Evolutionary conservation across 2,329 filamentous ascomycete species (phyloP).

Genomic region (Rutstroemia sp.): DNA sequence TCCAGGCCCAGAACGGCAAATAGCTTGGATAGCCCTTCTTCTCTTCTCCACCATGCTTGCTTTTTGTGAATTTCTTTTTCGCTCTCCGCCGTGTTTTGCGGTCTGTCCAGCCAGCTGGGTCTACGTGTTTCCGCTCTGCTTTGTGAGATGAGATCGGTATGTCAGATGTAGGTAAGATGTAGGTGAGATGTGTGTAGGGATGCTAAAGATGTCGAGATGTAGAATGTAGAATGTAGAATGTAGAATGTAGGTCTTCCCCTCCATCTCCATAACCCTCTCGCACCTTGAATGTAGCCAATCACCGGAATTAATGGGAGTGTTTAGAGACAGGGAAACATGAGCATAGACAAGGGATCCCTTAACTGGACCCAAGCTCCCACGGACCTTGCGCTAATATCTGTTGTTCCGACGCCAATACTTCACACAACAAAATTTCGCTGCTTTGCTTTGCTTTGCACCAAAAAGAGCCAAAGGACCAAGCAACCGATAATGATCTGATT

Average conservation of each 20-base stretch:
- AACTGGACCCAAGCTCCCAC: background rate
- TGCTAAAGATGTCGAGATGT: too few relatives aligned
- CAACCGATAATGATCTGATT: too few relatives aligned
- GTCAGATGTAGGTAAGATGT: background rate
- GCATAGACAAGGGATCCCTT: background rate
- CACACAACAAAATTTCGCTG: too few relatives aligned
- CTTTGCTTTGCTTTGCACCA: background rate
- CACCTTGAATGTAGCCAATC: background rate
- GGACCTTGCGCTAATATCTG: constrained; percentile 10
- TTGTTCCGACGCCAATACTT: background rate
- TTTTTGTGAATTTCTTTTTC: too few relatives aligned
- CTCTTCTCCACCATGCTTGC: background rate
- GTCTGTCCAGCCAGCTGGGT: too few relatives aligned
- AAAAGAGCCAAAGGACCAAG: background rate
- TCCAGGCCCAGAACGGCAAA: background rate
- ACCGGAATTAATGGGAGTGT: background rate
- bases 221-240: too few relatives aligned
- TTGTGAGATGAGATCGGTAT: too few relatives aligned
- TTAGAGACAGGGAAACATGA: background rate
- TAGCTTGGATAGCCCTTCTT: background rate
- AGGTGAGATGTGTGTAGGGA: background rate
- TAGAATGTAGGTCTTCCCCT: background rate
- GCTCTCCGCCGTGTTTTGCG: too few relatives aligned
- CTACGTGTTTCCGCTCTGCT: too few relatives aligned
- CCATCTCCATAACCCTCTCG: background rate